These are phyloP conservation scores for Pisolithus tinctorius DNA, from an alignment of 768 basidiomycete genomes.

Conservation along the genomic window DNA sequence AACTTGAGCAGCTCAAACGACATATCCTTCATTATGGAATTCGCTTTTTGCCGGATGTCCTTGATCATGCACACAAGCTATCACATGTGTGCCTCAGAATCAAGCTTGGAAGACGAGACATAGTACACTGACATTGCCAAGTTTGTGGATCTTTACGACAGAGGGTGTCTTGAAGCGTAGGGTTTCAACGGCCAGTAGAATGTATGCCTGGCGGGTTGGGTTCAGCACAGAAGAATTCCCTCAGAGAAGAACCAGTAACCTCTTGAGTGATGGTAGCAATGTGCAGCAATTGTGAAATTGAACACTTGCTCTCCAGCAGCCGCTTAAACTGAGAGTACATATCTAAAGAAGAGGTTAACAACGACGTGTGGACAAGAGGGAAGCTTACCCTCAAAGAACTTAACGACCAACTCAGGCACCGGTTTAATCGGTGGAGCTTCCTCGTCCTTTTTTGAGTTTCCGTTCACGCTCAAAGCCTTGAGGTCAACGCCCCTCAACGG, in stretches of 20 bases:
- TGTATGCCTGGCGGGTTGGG: constrained; percentile 47
- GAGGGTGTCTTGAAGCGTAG: constrained; percentile 66
- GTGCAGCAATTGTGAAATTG: constrained; percentile 59
- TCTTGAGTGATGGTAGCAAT: constrained; percentile 71
- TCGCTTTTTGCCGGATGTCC: constrained; percentile 46
- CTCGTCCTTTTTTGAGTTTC: constrained; percentile 60
- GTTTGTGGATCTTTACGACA: constrained; percentile 66
- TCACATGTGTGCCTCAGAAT: background rate
- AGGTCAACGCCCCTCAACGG: constrained; percentile 60
- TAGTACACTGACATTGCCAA: constrained; percentile 50
- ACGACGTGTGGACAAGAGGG: background rate
- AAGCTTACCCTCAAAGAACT: constrained; percentile 57
- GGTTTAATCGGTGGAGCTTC: constrained; percentile 62
- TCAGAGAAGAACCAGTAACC: constrained; percentile 27
- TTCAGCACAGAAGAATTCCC: background rate
- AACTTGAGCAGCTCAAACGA: constrained; percentile 43
- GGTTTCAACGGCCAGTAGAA: constrained; percentile 64
- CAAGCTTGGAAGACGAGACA: background rate
- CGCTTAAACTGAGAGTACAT: constrained; percentile 48
- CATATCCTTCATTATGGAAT: constrained; percentile 50
- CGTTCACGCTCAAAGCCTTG: constrained; percentile 26
- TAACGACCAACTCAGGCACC: constrained; percentile 44
- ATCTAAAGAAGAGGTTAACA: constrained; percentile 29
- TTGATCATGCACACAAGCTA: constrained; percentile 69
- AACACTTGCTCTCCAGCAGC: constrained; percentile 30